A percentile compares a stretch with the other conserved stretches of the same genome.
These are phyloP conservation scores for Yarrowia divulgata DNA, from an alignment of 805 yeast species.

Conservation along the genomic window DNA sequence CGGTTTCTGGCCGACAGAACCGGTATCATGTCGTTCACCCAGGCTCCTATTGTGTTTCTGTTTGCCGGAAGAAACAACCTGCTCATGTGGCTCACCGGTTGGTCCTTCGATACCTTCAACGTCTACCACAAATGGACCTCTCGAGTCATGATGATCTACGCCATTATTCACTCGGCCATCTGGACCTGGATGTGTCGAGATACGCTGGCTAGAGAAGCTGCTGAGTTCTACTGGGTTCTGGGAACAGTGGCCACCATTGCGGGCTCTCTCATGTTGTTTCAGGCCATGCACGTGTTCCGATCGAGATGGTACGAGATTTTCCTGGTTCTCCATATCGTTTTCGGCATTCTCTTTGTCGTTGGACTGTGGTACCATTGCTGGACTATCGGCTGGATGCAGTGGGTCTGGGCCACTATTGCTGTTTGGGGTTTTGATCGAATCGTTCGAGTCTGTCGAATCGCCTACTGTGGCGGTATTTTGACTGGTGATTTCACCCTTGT, in stretches of 20 bases:
- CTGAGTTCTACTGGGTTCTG: conserved; percentile 14
- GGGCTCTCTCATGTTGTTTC: conserved; percentile 56
- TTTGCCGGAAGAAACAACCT: conserved; percentile 78
- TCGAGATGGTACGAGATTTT: conserved; percentile 65
- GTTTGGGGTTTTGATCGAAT: conserved; percentile 77
- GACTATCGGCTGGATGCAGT: conserved; percentile 55
- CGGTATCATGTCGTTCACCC: conserved; percentile 45
- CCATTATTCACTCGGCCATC: conserved; percentile 44
- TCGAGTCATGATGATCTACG: conserved; percentile 44
- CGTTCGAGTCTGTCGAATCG: conserved; percentile 61
- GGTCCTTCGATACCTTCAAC: conserved; percentile 66
- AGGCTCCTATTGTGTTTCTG: conserved; percentile 46
- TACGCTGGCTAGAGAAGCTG: background rate
- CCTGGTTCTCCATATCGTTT: conserved; percentile 60
- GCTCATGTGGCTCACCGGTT: conserved; percentile 65
- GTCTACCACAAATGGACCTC: conserved; percentile 59
- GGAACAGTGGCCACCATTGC: conserved; percentile 57
- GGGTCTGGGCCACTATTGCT: conserved; percentile 61
- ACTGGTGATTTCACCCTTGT: conserved; percentile 8
- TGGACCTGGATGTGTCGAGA: conserved; percentile 36
- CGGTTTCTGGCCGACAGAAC: conserved; percentile 44
- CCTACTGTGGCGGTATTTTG: conserved; percentile 61
- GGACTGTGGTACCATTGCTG: conserved; percentile 67
- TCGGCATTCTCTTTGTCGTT: conserved; percentile 61
- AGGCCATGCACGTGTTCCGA: conserved; percentile 62